Conservation (phyloP, 1,284 basidiomycete genomes). For the Fomitopsis palustris region DNA sequence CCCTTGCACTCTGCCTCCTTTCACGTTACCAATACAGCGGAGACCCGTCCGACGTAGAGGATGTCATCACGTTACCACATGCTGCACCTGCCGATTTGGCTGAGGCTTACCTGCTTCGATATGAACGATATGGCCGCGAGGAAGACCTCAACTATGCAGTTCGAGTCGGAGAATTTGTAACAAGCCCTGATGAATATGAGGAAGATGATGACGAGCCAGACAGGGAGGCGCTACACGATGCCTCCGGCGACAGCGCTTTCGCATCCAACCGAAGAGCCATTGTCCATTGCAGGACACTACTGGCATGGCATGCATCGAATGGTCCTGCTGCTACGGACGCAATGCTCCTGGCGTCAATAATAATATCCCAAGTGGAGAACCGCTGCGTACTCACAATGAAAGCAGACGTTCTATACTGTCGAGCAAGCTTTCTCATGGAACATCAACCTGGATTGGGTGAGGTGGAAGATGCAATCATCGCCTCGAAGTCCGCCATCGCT, state of each 20-base stretch:
- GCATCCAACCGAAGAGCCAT: neutral
- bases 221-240: neutral
- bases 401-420: neutral
- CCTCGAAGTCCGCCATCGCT: neutral
- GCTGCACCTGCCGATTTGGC: neutral
- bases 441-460: neutral
- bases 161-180: neutral
- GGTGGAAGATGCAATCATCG: neutral
- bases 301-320: neutral
- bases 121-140: neutral
- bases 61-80: neutral
- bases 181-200: neutral
- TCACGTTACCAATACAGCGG: neutral
- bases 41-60: neutral
- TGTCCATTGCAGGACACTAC: neutral
- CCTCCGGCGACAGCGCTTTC: neutral
- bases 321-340: neutral
- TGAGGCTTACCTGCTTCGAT: conserved; percentile 1
- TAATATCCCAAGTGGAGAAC: neutral
- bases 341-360: neutral
- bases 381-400: neutral
- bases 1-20: neutral
- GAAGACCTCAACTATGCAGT: neutral
- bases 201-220: neutral
- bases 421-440: neutral